phyloP scores from a whole-genome alignment of 2,329 filamentous ascomycete genomes.

The Penicillium thymicola region DNA sequence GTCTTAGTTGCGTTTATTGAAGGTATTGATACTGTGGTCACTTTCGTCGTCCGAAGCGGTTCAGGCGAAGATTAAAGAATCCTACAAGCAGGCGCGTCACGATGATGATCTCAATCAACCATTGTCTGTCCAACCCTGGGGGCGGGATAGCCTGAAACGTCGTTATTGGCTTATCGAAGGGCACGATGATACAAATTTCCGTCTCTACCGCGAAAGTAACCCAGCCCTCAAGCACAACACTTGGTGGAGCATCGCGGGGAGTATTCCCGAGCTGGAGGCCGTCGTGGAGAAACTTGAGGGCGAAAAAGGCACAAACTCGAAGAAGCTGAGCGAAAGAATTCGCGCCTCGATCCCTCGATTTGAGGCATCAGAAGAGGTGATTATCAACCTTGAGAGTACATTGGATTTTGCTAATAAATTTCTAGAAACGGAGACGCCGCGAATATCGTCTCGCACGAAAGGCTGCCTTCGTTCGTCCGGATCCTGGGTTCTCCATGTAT shows the following conservation, averaged over 20 bases:
- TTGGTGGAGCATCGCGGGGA: constrained; percentile 91
- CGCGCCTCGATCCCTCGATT: constrained; percentile 78
- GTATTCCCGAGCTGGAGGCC: constrained; percentile 76
- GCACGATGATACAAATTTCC: constrained; percentile 87
- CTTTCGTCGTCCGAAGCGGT: constrained; percentile 83
- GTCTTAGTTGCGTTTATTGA: constrained; percentile 72
- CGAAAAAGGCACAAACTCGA: constrained; percentile 79
- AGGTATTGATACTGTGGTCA: constrained; percentile 81
- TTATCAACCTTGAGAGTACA: constrained; percentile 21
- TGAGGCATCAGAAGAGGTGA: constrained; percentile 85
- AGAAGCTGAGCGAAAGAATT: constrained; percentile 74
- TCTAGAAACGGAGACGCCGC: constrained; percentile 81
- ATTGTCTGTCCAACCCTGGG: constrained; percentile 86
- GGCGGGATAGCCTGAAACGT: constrained; percentile 81
- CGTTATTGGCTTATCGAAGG: constrained; percentile 94
- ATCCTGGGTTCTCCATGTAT: constrained; percentile 87
- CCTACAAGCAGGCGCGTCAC: constrained; percentile 83
- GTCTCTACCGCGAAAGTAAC: constrained; percentile 91
- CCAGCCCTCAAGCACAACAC: constrained; percentile 70
- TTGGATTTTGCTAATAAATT: constrained; percentile 14
- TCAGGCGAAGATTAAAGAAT: constrained; percentile 75
- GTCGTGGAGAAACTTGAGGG: constrained; percentile 73
- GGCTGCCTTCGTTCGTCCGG: constrained; percentile 80
- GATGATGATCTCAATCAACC: constrained; percentile 78
- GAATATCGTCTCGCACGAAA: constrained; percentile 87